Conservation (phyloP, 2,329 filamentous ascomycete genomes). For the Intubia oerlemansii region DNA sequence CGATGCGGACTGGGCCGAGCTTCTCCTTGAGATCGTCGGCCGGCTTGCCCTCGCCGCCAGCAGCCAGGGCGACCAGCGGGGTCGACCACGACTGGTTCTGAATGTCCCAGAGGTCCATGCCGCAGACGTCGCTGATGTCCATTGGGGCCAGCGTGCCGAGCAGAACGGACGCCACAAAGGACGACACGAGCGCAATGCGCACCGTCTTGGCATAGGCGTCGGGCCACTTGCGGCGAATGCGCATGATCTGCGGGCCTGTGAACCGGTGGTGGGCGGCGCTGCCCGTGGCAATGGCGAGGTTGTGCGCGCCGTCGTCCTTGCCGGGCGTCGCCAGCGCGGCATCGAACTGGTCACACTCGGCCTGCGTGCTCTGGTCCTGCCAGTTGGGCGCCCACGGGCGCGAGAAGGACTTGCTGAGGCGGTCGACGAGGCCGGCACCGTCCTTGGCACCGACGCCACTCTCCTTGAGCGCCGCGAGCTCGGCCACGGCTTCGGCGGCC, state of each 20-base stretch:
- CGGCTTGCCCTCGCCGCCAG: constrained; percentile 36
- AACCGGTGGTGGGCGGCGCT: constrained; percentile 94
- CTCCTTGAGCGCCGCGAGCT: constrained; percentile 32
- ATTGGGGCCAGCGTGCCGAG: constrained; percentile 70
- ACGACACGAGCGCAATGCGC: constrained; percentile 84
- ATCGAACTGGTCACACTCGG: constrained; percentile 80
- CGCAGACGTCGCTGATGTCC: constrained; percentile 85
- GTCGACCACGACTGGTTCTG: constrained; percentile 51
- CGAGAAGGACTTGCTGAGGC: constrained; percentile 53
- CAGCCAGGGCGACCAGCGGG: constrained; percentile 51
- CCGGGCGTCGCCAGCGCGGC: constrained; percentile 23
- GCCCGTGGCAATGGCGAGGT: constrained; percentile 61
- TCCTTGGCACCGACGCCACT: constrained; percentile 18
- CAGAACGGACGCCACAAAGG: constrained; percentile 81
- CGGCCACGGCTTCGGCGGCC: constrained; percentile 44
- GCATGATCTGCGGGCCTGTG: constrained; percentile 89
- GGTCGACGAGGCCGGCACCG: constrained; percentile 42
- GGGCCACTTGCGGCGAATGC: constrained; percentile 62
- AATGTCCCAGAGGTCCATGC: constrained; percentile 95
- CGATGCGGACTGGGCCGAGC: constrained; percentile 58
- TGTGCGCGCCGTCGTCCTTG: constrained; percentile 30
- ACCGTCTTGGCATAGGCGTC: constrained; percentile 61
- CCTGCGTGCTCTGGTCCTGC: constrained; percentile 92
- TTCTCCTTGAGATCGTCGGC: constrained; percentile 49
- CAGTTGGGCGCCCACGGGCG: constrained; percentile 86